phyloP scores from a whole-genome alignment of 345 rosid genomes.

The Clausena lansium region DNA sequence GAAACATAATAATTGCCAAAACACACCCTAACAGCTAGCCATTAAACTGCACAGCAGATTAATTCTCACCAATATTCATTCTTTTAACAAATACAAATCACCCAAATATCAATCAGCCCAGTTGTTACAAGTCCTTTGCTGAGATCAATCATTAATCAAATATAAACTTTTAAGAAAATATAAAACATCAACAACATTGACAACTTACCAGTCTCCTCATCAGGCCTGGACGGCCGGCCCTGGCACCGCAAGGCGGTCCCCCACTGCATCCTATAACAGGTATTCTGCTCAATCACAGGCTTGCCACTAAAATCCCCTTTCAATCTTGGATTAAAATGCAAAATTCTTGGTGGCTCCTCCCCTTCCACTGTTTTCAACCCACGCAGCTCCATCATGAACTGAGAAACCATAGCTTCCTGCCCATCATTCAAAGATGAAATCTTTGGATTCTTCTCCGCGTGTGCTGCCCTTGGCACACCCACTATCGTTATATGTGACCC shows the following conservation, averaged over 20 bases:
- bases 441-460: constrained; percentile 53
- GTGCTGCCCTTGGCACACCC: constrained; percentile 72
- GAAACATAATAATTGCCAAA: neutral
- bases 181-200: neutral
- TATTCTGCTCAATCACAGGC: constrained; percentile 93
- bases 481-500: constrained; percentile 90
- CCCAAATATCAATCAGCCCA: neutral
- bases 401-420: constrained; percentile 61
- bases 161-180: neutral
- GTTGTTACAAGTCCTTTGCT: neutral
- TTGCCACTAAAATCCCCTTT: constrained; percentile 86
- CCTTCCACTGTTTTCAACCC: constrained; percentile 87
- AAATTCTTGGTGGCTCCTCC: constrained; percentile 92
- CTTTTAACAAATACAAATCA: neutral
- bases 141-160: neutral
- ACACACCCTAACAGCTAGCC: neutral
- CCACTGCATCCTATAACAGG: constrained; percentile 97
- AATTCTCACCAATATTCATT: neutral
- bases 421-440: constrained; percentile 50
- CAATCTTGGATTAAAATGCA: constrained; percentile 89
- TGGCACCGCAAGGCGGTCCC: constrained; percentile 79
- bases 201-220: constrained; percentile 77
- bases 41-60: neutral
- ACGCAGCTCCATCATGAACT: constrained; percentile 84
- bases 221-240: constrained; percentile 75